Evolutionary conservation across 352 stramenopile species (phyloP), one percentile per base, ranked within the genome.

Genomic region (Phytophthora litchii): DNA sequence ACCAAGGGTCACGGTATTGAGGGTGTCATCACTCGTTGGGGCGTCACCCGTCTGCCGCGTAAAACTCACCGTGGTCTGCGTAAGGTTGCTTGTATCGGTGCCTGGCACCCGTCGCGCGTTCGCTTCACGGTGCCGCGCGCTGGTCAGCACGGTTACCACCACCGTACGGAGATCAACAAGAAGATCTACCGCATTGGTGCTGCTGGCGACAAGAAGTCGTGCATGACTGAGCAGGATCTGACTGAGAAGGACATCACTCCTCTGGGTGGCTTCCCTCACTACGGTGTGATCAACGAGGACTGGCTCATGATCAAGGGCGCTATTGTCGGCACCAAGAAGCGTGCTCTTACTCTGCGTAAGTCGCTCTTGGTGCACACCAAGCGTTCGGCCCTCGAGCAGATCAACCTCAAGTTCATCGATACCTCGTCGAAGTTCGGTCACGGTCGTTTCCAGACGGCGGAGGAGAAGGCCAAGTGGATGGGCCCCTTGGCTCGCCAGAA

Each of bases 151-250:
- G 98, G 98, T 80, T 99, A 99, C 93, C 97, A 99, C 84, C 98
- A 99, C 91, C 96, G 98, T 93, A 99, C 97, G 46, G 98, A 99
- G 88, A 96, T 99, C 69, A 99, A 99, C 96, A 99, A 99, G 89
- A 99, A 99, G 93, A 98, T 99, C 62, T 99, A 99, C 94, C 96
- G 97, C 58, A 94, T 99, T 47, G 98, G 97, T 80, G 87, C 83
- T 38, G 77, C 82, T 41, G 89, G 89, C 29, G 89, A 97, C 72
- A 91, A 92, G 74, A 98, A 97, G 73, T 98, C 88, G 76, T 97
- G 85, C 82, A 97, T 97, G 72, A 99, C 98, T 12, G 96, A 99
- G 67, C 89, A 97, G 61, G 98, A 99, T 83, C 86, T 99, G 72
- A 99, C 98, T 36, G 97, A 99, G 84, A 99, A 99, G 95, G 84